phyloP scores from a whole-genome alignment of 331 rosid genomes.

The Pyracantha coccinea region DNA sequence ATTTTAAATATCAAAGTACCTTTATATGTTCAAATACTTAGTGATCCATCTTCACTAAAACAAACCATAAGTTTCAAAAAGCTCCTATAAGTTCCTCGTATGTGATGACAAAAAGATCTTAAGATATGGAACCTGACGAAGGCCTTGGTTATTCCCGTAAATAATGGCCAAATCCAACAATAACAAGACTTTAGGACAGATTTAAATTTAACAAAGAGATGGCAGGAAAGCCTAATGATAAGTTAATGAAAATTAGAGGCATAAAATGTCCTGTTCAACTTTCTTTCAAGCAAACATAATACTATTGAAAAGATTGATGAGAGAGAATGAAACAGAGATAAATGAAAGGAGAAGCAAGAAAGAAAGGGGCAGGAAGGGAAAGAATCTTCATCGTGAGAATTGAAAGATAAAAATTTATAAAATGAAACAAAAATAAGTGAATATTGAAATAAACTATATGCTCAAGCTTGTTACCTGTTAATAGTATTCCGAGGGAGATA shows the following conservation, averaged over 20 bases:
- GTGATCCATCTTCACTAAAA: background rate
- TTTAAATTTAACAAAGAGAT: background rate
- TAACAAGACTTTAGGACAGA: background rate
- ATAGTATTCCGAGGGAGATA: constrained; percentile 76
- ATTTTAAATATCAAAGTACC: background rate
- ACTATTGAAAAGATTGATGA: background rate
- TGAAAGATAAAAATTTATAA: background rate
- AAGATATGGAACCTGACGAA: background rate
- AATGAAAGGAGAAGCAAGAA: background rate
- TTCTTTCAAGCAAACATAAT: background rate
- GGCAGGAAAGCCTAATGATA: background rate
- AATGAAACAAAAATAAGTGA: background rate
- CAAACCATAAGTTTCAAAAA: background rate
- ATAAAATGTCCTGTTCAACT: background rate
- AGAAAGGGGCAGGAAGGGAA: background rate
- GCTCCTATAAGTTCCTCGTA: background rate
- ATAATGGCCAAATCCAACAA: background rate
- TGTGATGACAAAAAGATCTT: background rate
- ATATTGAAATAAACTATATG: background rate
- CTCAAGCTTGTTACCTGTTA: constrained; percentile 52
- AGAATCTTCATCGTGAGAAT: background rate
- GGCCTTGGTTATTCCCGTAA: background rate
- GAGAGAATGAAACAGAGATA: background rate
- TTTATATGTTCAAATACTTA: background rate
- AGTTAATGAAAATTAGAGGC: background rate